phyloP scores from a whole-genome alignment of 208 protist species.

The Wallacemonas sp. region DNA sequence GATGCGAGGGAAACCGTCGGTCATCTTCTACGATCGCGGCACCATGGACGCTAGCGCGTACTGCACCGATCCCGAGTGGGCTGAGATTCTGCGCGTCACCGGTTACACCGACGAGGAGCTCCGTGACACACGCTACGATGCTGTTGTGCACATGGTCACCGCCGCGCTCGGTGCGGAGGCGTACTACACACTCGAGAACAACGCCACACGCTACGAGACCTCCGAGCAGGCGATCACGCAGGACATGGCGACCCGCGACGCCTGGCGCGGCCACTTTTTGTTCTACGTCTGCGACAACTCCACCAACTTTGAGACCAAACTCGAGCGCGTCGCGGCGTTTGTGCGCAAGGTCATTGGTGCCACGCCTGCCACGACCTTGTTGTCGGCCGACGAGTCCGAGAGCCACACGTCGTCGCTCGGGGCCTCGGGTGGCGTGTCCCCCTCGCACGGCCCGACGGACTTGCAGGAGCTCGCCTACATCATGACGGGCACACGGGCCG shows the following conservation, averaged over 20 bases:
- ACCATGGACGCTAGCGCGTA: conserved; percentile 67
- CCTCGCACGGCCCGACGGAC: not conserved
- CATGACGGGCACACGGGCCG: conserved; percentile 19
- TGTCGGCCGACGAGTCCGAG: not conserved
- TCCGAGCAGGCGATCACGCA: conserved; percentile 44
- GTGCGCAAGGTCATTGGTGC: conserved; percentile 29
- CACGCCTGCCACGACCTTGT: not conserved
- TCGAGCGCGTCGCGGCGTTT: conserved; percentile 34
- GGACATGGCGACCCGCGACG: conserved; percentile 46
- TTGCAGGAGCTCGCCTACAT: conserved; percentile 25
- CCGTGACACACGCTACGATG: conserved; percentile 55
- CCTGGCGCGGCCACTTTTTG: conserved; percentile 42
- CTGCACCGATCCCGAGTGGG: conserved; percentile 40
- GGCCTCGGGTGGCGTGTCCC: not conserved
- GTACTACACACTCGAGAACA: conserved; percentile 69
- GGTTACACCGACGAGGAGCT: conserved; percentile 39
- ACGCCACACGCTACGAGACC: conserved; percentile 54
- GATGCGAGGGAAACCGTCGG: conserved; percentile 24
- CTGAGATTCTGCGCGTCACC: conserved; percentile 21
- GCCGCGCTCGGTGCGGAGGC: conserved; percentile 66
- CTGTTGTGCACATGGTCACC: conserved; percentile 75
- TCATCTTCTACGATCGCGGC: conserved; percentile 62
- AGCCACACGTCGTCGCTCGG: not conserved
- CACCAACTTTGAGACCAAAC: conserved; percentile 45
- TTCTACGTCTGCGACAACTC: conserved; percentile 48